Evolutionary conservation across 352 stramenopile species (phyloP).

Genomic region (Pythium grandisporangium): DNA sequence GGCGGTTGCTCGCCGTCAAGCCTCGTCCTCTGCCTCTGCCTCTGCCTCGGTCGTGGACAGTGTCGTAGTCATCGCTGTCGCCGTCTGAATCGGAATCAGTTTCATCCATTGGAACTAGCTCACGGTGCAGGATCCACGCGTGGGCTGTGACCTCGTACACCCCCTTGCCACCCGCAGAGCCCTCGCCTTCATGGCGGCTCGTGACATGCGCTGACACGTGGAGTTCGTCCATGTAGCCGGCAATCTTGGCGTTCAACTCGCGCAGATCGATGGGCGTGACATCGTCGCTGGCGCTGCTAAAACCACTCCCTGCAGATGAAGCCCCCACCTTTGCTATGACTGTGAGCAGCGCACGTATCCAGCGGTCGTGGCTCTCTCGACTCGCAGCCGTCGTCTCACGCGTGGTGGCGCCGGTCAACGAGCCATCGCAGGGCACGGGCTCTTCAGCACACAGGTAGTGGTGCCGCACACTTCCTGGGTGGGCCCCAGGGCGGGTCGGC

Average conservation of each 20-base stretch:
- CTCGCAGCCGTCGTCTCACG: constrained; percentile 19
- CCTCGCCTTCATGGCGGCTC: constrained; percentile 11
- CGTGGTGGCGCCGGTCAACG: background rate
- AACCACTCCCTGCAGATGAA: background rate
- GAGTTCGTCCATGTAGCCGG: constrained; percentile 33
- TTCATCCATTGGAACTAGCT: too few relatives aligned
- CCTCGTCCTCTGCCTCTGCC: background rate
- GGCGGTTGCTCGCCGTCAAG: too few relatives aligned
- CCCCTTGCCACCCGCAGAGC: constrained; percentile 15
- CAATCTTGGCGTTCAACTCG: constrained; percentile 31
- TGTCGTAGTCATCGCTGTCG: constrained; percentile 6
- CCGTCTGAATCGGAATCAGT: too few relatives aligned
- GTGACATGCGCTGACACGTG: constrained; percentile 37
- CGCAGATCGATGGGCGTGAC: constrained; percentile 14
- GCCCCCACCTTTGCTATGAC: constrained; percentile 1
- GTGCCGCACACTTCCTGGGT: constrained; percentile 6
- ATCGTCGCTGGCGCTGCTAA: too few relatives aligned
- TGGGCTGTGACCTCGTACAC: constrained; percentile 42
- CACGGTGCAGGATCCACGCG: constrained; percentile 52
- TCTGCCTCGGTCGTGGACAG: too few relatives aligned
- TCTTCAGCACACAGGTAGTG: constrained; percentile 55
- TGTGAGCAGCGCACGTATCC: constrained; percentile 28
- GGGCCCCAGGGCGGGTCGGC: background rate
- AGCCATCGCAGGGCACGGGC: too few relatives aligned
- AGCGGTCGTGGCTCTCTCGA: constrained; percentile 34